phyloP scores from a whole-genome alignment of 2,329 filamentous ascomycete genomes.

The Diatrype stigma region DNA sequence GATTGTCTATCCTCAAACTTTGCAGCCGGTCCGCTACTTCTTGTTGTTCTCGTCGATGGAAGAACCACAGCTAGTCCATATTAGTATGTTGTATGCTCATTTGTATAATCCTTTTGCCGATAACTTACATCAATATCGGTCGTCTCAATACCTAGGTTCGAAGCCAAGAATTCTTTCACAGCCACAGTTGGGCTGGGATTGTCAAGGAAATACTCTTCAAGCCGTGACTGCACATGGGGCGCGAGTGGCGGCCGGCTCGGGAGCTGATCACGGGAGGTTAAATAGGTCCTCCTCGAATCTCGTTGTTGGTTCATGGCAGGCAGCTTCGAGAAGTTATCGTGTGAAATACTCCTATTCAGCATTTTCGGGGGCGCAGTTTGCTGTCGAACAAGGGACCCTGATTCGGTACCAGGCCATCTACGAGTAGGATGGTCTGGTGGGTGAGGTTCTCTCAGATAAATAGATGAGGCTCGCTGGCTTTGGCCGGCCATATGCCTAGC shows the following conservation, averaged over 20 bases:
- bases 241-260: slow-evolving; percentile 43
- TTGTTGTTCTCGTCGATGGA: slow-evolving; percentile 48
- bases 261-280: slow-evolving; percentile 29
- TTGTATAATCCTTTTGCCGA: neutral
- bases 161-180: slow-evolving; percentile 50
- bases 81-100: slow-evolving; percentile 9
- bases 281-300: slow-evolving; percentile 34
- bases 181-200: slow-evolving; percentile 45
- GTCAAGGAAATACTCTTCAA: slow-evolving; percentile 50
- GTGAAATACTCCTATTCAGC: slow-evolving; percentile 15
- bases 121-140: slow-evolving; percentile 43
- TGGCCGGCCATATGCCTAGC: slow-evolving; percentile 3
- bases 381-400: slow-evolving; percentile 7
- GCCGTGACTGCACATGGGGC: slow-evolving; percentile 43
- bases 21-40: slow-evolving; percentile 41
- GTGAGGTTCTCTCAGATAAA: neutral
- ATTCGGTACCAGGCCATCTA: neutral
- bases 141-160: slow-evolving; percentile 48
- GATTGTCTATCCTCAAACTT: slow-evolving; percentile 37
- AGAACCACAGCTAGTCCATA: slow-evolving; percentile 43
- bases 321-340: slow-evolving; percentile 32
- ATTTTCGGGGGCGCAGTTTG: slow-evolving; percentile 12
- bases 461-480: neutral
- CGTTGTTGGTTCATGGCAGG: slow-evolving; percentile 44
- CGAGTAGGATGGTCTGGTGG: neutral